Percentiles rank a stretch among this genome's conserved stretches.
These are phyloP conservation scores for Meripilus lineatus DNA, from an alignment of 1,284 basidiomycete genomes.

Conservation along the genomic window DNA sequence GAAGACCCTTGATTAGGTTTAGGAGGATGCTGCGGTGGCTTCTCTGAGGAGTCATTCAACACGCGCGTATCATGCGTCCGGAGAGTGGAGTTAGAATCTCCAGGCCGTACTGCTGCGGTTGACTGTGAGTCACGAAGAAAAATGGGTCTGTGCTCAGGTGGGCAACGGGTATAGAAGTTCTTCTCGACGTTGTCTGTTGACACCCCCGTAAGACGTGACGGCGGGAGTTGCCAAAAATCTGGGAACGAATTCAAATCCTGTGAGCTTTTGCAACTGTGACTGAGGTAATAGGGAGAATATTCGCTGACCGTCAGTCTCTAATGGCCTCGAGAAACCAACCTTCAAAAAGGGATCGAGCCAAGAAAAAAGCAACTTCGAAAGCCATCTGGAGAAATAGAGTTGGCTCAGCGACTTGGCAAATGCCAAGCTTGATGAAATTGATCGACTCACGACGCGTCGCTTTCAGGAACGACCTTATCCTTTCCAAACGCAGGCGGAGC, in stretches of 20 bases:
- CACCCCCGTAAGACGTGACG: constrained; percentile 30
- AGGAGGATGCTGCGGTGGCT: too few relatives aligned
- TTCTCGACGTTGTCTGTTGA: constrained; percentile 39
- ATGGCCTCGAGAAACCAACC: constrained; percentile 51
- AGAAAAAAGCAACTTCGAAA: constrained; percentile 43
- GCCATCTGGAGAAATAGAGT: too few relatives aligned
- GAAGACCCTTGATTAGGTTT: too few relatives aligned
- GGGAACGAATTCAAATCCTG: too few relatives aligned
- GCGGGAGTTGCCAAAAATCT: constrained; percentile 54
- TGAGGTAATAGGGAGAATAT: background rate
- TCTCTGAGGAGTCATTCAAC: too few relatives aligned
- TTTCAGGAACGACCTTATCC: constrained; percentile 79
- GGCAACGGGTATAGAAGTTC: constrained; percentile 46
- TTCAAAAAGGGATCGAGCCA: constrained; percentile 49
- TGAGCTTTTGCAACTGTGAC: constrained; percentile 9
- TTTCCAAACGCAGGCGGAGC: constrained; percentile 59
- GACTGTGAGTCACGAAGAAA: too few relatives aligned
- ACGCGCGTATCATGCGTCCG: constrained; percentile 21
- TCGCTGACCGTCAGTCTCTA: constrained; percentile 47
- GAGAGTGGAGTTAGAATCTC: too few relatives aligned
- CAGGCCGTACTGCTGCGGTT: too few relatives aligned
- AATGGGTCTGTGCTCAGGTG: constrained; percentile 45
- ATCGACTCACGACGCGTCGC: constrained; percentile 9
- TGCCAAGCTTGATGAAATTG: too few relatives aligned
- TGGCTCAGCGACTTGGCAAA: too few relatives aligned